Evolutionary conservation across 2,329 filamentous ascomycete species (phyloP).

Genomic region (Sordariomycetes sp.): DNA sequence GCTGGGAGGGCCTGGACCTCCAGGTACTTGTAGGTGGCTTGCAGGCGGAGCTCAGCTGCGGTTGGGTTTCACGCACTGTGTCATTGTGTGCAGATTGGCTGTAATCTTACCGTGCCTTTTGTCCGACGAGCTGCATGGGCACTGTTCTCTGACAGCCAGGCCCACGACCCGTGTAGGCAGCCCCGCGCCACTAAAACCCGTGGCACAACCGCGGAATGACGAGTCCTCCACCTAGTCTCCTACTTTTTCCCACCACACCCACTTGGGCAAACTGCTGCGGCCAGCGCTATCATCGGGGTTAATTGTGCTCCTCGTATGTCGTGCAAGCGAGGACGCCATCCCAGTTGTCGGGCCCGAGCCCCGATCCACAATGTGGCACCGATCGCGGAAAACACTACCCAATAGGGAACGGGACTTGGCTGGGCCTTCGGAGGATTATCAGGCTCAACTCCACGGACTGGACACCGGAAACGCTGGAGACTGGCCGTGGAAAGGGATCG

Average conservation of each 20-base stretch:
- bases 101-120: background rate
- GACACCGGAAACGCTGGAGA: background rate
- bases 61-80: background rate
- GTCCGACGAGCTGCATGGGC: background rate
- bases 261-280: background rate
- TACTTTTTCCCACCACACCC: background rate
- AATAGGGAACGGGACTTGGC: background rate
- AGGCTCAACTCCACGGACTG: too few relatives aligned
- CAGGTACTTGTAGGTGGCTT: too few relatives aligned
- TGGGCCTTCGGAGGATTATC: background rate
- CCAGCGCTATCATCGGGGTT: too few relatives aligned
- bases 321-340: background rate
- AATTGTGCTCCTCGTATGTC: background rate
- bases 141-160: background rate
- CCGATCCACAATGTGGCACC: background rate
- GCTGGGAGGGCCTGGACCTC: too few relatives aligned
- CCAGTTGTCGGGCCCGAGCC: background rate
- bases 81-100: background rate
- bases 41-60: background rate
- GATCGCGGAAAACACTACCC: background rate
- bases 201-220: background rate
- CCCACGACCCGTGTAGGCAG: background rate
- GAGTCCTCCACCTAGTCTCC: background rate
- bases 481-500: background rate
- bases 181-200: background rate